Conservation (phyloP, 306 rosid species). For the barrel medic (Medicago truncatula) region MtrunA17r5.0-ANR NC_053044.1:50170501-50171000, state of each 20-base stretch:
- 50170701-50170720: neutral
- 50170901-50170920: neutral
- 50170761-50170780: too few species aligned
- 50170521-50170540: conserved; percentile 82
- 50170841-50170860: too few species aligned
- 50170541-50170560: conserved; percentile 87
- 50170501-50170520: conserved; percentile 72
- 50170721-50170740: neutral
- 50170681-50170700: neutral
- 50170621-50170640: neutral
- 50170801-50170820: too few species aligned
- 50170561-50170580: conserved; percentile 82
- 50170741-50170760: neutral
- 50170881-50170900: neutral
- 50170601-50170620: neutral
- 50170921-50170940: too few species aligned
- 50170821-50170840: too few species aligned
- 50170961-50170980: too few species aligned
- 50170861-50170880: neutral
- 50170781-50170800: too few species aligned
- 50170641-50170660: neutral
- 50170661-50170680: neutral
- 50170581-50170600: conserved; percentile 67
- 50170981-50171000: too few species aligned
- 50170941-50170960: too few species aligned